Conservation (phyloP, 1,284 basidiomycete species). For the Melampsora americana region DNA sequence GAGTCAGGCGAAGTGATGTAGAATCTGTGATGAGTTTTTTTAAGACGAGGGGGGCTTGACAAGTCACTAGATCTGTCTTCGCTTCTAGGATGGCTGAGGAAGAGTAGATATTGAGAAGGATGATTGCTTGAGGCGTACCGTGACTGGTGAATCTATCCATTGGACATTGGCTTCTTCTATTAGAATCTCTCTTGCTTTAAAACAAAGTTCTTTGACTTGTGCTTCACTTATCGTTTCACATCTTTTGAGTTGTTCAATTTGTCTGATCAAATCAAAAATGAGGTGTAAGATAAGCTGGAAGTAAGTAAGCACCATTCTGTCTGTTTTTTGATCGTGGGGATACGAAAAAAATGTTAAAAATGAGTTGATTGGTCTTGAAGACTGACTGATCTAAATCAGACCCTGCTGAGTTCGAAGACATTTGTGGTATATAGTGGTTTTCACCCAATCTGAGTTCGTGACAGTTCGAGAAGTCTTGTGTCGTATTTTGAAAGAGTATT, state of each 20-base stretch:
- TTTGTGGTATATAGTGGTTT: not conserved
- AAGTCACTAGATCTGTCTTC: conserved; percentile 2
- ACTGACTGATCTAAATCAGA: conserved; percentile 43
- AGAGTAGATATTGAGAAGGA: conserved; percentile 13
- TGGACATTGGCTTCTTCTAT: conserved; percentile 98
- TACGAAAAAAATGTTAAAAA: conserved; percentile 8
- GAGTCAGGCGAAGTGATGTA: no score
- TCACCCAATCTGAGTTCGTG: no score
- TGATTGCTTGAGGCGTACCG: conserved; percentile 61
- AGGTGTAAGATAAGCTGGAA: not conserved
- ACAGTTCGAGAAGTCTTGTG: no score
- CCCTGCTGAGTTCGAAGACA: conserved; percentile 36
- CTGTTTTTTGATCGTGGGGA: not conserved
- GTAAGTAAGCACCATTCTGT: not conserved
- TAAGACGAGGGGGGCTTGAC: not conserved
- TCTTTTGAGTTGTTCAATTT: conserved; percentile 69
- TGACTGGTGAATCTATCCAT: conserved; percentile 91
- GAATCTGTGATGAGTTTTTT: not conserved
- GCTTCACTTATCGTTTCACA: conserved; percentile 91
- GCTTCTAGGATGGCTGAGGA: conserved; percentile 1
- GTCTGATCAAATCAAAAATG: conserved; percentile 45
- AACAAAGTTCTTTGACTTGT: conserved; percentile 84
- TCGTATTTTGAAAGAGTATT: no score
- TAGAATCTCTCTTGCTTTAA: conserved; percentile 86
- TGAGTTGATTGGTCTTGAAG: not conserved